Evolutionary conservation across 805 yeast species (phyloP).

Genomic region (Nakazawaea wyomingensis): DNA sequence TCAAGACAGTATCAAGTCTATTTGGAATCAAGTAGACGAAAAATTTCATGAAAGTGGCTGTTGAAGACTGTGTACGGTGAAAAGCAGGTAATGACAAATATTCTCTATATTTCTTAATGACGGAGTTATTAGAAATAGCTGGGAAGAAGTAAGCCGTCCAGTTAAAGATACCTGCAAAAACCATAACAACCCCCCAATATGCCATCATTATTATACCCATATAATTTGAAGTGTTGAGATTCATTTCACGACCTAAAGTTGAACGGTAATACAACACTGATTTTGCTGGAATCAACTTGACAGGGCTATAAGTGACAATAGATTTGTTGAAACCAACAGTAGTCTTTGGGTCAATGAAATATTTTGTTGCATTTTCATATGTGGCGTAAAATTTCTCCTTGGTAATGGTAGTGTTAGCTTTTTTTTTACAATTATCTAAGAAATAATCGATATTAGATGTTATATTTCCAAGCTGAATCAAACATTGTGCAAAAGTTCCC

Average conservation of each 20-base stretch:
- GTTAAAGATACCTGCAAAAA: constrained; percentile 37
- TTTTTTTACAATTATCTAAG: constrained; percentile 19
- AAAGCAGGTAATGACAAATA: constrained; percentile 18
- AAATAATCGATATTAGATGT: constrained; percentile 16
- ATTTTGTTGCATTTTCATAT: constrained; percentile 36
- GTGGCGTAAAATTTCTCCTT: constrained; percentile 27
- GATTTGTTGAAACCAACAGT: constrained; percentile 27
- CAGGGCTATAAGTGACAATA: constrained; percentile 30
- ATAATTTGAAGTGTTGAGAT: constrained; percentile 35
- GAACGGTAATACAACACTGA: constrained; percentile 18
- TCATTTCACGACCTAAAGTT: constrained; percentile 27
- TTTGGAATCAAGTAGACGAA: constrained; percentile 39
- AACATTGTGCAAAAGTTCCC: constrained; percentile 25
- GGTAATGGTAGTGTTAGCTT: constrained; percentile 24
- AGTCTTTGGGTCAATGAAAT: constrained; percentile 28
- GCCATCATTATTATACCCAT: constrained; percentile 43
- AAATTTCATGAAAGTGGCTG: background rate
- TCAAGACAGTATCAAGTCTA: constrained; percentile 42
- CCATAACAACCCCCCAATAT: constrained; percentile 42
- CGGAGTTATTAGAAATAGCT: constrained; percentile 6
- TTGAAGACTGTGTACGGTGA: constrained; percentile 1
- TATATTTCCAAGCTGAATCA: constrained; percentile 13
- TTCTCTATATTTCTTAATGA: constrained; percentile 25
- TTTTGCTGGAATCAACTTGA: constrained; percentile 13
- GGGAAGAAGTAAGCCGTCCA: constrained; percentile 38